A percentile compares a stretch with the other conserved stretches of the same genome.
These are phyloP conservation scores for Rhodomyrtus tomentosa DNA, from an alignment of 345 rosid species.

Conservation along the genomic window DNA sequence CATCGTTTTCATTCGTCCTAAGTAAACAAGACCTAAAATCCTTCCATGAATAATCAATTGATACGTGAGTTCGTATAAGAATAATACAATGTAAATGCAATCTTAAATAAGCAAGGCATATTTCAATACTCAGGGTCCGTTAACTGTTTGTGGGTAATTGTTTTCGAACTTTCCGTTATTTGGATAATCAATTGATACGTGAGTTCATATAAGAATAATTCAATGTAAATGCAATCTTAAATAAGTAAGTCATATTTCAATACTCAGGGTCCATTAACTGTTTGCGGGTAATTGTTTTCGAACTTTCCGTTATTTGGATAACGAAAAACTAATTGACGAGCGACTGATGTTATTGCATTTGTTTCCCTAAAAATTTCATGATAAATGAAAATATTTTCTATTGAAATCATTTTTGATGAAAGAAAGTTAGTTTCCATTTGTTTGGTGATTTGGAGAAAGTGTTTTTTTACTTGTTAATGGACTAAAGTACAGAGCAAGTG, in stretches of 20 bases:
- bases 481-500: too few relatives aligned
- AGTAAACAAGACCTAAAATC: background rate
- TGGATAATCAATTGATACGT: background rate
- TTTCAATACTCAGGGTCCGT: background rate
- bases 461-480: too few relatives aligned
- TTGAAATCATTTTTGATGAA: background rate
- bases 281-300: accelerated
- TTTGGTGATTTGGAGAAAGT: too few relatives aligned
- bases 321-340: background rate
- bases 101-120: background rate
- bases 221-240: background rate
- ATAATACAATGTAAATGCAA: background rate
- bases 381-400: background rate
- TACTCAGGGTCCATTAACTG: background rate
- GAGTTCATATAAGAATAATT: background rate
- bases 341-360: accelerated
- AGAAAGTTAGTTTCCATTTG: background rate
- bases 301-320: accelerated
- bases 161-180: accelerated
- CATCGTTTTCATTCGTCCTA: background rate
- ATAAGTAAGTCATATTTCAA: too few relatives aligned
- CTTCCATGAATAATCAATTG: background rate
- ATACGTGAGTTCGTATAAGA: background rate
- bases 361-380: background rate
- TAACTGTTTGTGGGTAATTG: accelerated